Percentiles rank a stretch among this genome's conserved stretches.
Evolutionary conservation across 2,329 filamentous ascomycete genomes (phyloP).

Genomic region (Talaromyces sp.): DNA sequence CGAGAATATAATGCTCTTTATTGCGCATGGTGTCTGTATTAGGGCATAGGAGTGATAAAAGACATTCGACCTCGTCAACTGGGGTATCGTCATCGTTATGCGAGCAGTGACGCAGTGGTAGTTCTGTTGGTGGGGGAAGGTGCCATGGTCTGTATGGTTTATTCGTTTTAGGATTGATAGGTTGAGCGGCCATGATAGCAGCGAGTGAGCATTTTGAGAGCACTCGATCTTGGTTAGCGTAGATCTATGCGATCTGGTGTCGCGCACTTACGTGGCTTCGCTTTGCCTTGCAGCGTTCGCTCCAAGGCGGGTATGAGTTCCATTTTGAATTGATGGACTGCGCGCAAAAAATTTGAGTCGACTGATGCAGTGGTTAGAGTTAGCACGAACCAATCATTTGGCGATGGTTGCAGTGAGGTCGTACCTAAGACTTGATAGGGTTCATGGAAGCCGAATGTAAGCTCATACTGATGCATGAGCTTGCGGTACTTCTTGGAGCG

Average conservation of each 20-base stretch:
- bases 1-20: constrained; percentile 48
- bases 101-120: constrained; percentile 47
- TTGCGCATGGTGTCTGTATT: constrained; percentile 40
- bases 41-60: constrained; percentile 44
- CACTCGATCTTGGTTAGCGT: constrained; percentile 42
- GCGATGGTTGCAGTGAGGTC: background rate
- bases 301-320: constrained; percentile 73
- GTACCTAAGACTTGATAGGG: constrained; percentile 82
- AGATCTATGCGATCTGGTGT: background rate
- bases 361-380: constrained; percentile 45
- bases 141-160: constrained; percentile 40
- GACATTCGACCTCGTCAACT: constrained; percentile 44
- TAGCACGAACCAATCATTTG: background rate
- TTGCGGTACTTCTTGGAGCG: constrained; percentile 74
- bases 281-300: constrained; percentile 78
- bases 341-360: constrained; percentile 78
- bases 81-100: constrained; percentile 42
- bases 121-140: constrained; percentile 43
- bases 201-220: constrained; percentile 65
- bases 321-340: constrained; percentile 83
- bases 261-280: constrained; percentile 66
- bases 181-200: constrained; percentile 39
- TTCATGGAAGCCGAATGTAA: constrained; percentile 85
- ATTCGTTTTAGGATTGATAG: constrained; percentile 38
- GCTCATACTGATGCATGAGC: constrained; percentile 87